These are phyloP conservation scores for Umbilicus rupestris DNA, from an alignment of 164 flowering plant species.

Conservation along the genomic window DNA sequence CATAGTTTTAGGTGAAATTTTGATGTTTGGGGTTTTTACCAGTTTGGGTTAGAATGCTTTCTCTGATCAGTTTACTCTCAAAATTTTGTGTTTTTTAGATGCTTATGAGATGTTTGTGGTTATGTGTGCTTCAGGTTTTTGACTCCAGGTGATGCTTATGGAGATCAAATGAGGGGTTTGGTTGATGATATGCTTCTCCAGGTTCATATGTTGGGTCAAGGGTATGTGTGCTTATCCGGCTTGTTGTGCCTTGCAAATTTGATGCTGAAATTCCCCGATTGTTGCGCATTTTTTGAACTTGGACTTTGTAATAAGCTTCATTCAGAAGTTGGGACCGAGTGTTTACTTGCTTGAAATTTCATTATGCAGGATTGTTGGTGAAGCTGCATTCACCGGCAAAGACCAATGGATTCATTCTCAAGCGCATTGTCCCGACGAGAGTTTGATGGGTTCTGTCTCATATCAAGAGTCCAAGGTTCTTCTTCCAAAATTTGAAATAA, in stretches of 20 bases:
- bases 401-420: constrained; percentile 52
- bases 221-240: constrained; percentile 36
- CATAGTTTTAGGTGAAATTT: background rate
- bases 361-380: constrained; percentile 46
- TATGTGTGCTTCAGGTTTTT: constrained; percentile 37
- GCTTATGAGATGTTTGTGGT: background rate
- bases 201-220: constrained; percentile 61
- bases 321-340: background rate
- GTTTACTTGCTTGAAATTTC: background rate
- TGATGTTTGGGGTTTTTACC: background rate
- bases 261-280: too few species aligned
- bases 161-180: constrained; percentile 31
- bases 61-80: background rate
- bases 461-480: constrained; percentile 35
- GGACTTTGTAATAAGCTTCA: background rate
- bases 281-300: background rate
- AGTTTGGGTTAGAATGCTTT: background rate
- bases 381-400: constrained; percentile 53
- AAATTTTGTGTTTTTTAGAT: background rate
- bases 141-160: constrained; percentile 56
- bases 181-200: constrained; percentile 49
- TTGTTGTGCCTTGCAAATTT: background rate
- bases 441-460: constrained; percentile 16
- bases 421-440: constrained; percentile 33
- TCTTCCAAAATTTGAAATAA: background rate